phyloP scores from a whole-genome alignment of 495 filamentous ascomycete genomes.

The Xylaria flabelliformis region DNA sequence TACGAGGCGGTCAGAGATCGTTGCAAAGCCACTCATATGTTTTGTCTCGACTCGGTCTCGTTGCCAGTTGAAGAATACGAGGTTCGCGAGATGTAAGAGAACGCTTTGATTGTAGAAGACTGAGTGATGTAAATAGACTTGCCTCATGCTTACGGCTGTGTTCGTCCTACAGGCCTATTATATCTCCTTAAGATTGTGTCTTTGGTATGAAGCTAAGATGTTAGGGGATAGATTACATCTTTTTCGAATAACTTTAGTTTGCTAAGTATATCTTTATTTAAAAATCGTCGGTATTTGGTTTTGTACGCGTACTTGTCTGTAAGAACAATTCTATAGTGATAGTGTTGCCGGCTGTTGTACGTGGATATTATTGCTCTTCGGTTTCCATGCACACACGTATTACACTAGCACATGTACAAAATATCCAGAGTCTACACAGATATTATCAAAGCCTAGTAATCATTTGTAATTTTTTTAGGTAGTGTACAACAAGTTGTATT shows the following conservation, averaged over 20 bases:
- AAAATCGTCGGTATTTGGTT: background rate
- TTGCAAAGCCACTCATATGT: background rate
- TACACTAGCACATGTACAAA: too few relatives aligned
- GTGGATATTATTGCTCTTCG: background rate
- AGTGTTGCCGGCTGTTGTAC: too few relatives aligned
- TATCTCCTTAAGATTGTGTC: background rate
- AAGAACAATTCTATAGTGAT: too few relatives aligned
- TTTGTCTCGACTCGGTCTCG: too few relatives aligned
- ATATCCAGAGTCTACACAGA: too few relatives aligned
- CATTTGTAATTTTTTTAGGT: too few relatives aligned
- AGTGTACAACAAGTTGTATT: too few relatives aligned
- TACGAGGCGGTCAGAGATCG: slow-evolving; percentile 2
- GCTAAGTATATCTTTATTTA: background rate
- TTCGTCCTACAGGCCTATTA: background rate
- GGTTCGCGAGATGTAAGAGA: background rate
- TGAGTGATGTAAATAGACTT: background rate
- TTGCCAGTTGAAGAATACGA: background rate
- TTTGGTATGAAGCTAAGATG: background rate
- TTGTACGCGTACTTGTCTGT: too few relatives aligned
- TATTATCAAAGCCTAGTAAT: too few relatives aligned
- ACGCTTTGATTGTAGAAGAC: background rate
- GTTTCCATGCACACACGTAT: too few relatives aligned
- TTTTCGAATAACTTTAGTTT: background rate
- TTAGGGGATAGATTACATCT: too few relatives aligned
- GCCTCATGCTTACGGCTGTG: background rate